These are phyloP conservation scores for Trichoderma atrobrunneum DNA, from an alignment of 2,329 filamentous ascomycete species.

Conservation along the genomic window DNA sequence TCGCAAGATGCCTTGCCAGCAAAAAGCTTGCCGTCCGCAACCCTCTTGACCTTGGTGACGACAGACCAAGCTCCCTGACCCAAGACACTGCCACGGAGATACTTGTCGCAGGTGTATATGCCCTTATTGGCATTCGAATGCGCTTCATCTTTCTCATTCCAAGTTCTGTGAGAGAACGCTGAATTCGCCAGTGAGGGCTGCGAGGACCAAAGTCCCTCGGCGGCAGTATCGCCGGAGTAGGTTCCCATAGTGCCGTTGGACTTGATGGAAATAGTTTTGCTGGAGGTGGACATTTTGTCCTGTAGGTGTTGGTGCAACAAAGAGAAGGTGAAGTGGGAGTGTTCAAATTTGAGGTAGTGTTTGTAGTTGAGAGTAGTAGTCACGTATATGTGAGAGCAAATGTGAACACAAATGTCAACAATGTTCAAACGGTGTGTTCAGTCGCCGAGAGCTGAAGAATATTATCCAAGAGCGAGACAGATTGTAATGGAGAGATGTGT, in stretches of 20 bases:
- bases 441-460: background rate
- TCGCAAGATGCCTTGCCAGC: conserved; percentile 31
- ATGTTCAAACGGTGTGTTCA: background rate
- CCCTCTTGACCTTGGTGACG: conserved; percentile 31
- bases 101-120: conserved; percentile 22
- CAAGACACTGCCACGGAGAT: conserved; percentile 26
- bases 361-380: background rate
- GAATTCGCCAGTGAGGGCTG: background rate
- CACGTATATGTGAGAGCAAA: background rate
- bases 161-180: background rate
- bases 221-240: background rate
- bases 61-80: conserved; percentile 30
- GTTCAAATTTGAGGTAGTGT: background rate
- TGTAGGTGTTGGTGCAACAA: background rate
- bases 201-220: background rate
- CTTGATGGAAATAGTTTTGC: no score
- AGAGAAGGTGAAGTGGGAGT: no score
- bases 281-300: background rate
- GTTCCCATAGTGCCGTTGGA: background rate
- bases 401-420: background rate
- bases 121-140: conserved; percentile 19
- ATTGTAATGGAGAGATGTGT: background rate
- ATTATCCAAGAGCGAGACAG: background rate
- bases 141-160: conserved; percentile 25
- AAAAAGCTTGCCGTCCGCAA: conserved; percentile 27